Conservation (phyloP, 495 filamentous ascomycete genomes). For the Lentithecium fluviatile region DNA sequence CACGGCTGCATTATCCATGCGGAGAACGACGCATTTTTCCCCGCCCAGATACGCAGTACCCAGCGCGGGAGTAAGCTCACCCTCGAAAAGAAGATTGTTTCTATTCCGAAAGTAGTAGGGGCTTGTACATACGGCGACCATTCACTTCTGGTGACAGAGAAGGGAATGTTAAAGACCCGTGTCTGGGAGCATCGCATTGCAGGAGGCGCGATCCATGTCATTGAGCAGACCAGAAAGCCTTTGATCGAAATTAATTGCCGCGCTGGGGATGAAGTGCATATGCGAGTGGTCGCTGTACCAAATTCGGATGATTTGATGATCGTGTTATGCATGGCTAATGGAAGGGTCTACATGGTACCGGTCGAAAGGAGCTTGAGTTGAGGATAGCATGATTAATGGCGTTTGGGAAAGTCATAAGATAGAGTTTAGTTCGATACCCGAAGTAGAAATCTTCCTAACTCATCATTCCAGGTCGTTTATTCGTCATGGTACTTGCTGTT, state of each 20-base stretch:
- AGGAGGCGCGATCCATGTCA: not conserved
- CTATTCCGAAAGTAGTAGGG: not conserved
- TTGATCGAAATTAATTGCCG: not conserved
- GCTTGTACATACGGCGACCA: constrained; percentile 12
- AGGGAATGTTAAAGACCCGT: not conserved
- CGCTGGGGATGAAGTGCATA: not conserved
- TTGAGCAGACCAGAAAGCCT: not conserved
- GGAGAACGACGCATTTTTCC: not conserved
- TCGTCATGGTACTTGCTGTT: too few species aligned
- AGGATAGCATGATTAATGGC: too few species aligned
- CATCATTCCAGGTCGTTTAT: too few species aligned
- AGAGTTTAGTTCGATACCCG: too few species aligned
- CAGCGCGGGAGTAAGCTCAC: not conserved
- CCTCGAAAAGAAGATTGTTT: not conserved
- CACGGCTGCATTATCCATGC: constrained; percentile 1
- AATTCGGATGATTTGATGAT: constrained; percentile 1
- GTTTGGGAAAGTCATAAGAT: too few species aligned
- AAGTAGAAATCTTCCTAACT: too few species aligned
- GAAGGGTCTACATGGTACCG: constrained; percentile 2
- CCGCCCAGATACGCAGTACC: not conserved
- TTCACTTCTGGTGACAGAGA: not conserved
- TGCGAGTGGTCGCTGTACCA: constrained; percentile 1
- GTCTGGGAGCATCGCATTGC: constrained; percentile 1
- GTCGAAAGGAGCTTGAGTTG: not conserved
- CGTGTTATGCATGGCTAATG: constrained; percentile 2